Evolutionary conservation across 176 grass and related monocot species (phyloP), one percentile per base, ranked within the genome.

Genomic region (Ensete glaucum): DNA sequence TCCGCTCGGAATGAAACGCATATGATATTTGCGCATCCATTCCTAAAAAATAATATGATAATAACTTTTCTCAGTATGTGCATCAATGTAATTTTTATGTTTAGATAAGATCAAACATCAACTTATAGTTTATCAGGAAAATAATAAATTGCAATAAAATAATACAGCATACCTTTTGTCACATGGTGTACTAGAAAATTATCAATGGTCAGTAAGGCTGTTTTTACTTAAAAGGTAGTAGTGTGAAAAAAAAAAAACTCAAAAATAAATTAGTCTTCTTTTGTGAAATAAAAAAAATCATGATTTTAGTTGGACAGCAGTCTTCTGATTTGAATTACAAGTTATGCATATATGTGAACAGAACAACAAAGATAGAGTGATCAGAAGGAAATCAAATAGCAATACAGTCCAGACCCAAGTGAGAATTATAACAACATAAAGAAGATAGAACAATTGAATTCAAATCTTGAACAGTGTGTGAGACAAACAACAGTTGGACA

Each of bases 1-100:
- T 97, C 54, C 93, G 83, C 83, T 97, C 90, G 75, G 87, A 83
- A 85, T 97, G 93, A 87, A 97, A 97, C 78, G 76, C 87, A 52
- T 77, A 77, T 64, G n/a, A 24, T 52, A 25, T n/a, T 64, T 64
- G 62, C 34, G 15, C 25, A 43, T 12, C 52, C 51, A 74, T 74
- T 15, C 25, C 25, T 54, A 70, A 70, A 70, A 70, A 12, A 12
- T 19, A 88, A 71, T 16, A 84, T 79, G 48, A 25, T 48, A 15
- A 15, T 53, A 48, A 43, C 4, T 43, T 43, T 43, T 56, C 1
- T 77, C 49, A 70, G 65, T 54, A 48, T 13, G 10, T 50, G 11
- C 2, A 52, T 27, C 26, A 43, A 27, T 10, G 49, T 14, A 23
- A 79, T 50, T 11, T 58, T 29, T 67, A 27, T 25, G 34, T 58